phyloP scores from a whole-genome alignment of 768 basidiomycete genomes.

The Lentinula sp. region DNA sequence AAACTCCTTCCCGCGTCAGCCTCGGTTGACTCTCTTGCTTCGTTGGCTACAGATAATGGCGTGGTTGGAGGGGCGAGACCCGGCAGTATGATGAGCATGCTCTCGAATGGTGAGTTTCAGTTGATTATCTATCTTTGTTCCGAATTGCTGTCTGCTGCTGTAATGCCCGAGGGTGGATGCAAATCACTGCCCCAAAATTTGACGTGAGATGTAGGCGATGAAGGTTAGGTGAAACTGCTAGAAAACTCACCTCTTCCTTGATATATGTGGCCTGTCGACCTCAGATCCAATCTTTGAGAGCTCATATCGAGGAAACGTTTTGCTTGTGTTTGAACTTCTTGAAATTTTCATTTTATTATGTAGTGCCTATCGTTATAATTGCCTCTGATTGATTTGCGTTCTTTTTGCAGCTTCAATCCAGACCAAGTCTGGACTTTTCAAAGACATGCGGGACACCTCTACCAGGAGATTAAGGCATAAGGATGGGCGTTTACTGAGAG shows the following conservation, averaged over 20 bases:
- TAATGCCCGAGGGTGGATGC: not conserved
- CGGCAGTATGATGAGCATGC: conserved; percentile 28
- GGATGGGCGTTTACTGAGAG: conserved; percentile 49
- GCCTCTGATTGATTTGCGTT: not conserved
- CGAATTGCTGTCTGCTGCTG: too few relatives aligned
- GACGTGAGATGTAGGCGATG: not conserved
- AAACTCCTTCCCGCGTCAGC: conserved; percentile 41
- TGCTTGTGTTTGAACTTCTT: not conserved
- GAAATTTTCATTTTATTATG: not conserved
- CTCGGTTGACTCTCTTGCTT: conserved; percentile 6
- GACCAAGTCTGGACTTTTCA: conserved; percentile 35
- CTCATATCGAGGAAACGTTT: not conserved
- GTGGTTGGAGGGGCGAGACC: conserved; percentile 18
- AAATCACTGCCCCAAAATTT: not conserved
- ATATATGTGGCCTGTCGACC: not conserved
- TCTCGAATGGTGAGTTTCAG: conserved; percentile 24
- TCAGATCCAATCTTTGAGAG: not conserved
- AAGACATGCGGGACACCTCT: conserved; percentile 54
- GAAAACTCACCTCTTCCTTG: too few relatives aligned
- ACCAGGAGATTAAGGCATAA: conserved; percentile 53
- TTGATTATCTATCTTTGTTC: not conserved
- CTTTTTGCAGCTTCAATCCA: conserved; percentile 16
- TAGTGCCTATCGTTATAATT: not conserved
- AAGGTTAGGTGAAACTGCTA: not conserved
- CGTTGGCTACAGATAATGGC: not conserved